Base-by-base conservation (phyloP, 768 basidiomycete species). In the Pholiota molesta region DNA sequence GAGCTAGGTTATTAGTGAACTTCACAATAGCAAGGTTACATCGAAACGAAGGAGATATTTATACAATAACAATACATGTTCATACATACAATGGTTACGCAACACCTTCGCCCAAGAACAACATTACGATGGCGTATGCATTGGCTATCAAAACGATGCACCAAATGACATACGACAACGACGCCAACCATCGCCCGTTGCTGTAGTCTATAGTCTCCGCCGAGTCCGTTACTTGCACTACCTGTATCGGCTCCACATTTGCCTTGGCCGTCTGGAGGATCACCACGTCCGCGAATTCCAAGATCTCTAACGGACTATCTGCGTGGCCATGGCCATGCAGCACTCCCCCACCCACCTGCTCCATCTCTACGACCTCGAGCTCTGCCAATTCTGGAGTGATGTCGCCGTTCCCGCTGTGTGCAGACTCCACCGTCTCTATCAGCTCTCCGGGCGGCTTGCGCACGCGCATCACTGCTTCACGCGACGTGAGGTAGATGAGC, bases 401-500 rank as follows among this genome's bases (percentile, higher is more conserved):
- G 11, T 14, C 49, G 35, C 19, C 21, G 3, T 23, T 28, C 19
- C 23, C 11, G 21, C 49, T 59, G 9, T 19, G 31, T 6, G 28
- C 31, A 1, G 52, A 33, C 14, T 28, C 39, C 47, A 57, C 60
- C 21, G 37, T 44, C 39, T 55, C 55, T 26, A 61, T 33, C 3
- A 64, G 35, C 26, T 66, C 66, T 17, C 60, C 53, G 28, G 40
- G 7, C 61, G 76, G 76, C 64, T 75, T 81, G 67, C 72, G 81
- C 54, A 86, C 81, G n/a, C 78, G 79, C 91, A 91, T 91, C 65
- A 90, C 77, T 19, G 77, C 72, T 56, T 81, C 77, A 13, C 80
- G 84, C 7, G 86, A 84, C 23, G 88, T 90, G 64, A 92, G 79
- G 72, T 82, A 91, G 61, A 92, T 77, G 55, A 91, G 80, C 1